Evolutionary conservation across 2,329 filamentous ascomycete genomes (phyloP).

Genomic region (Didymellaceae sp.): DNA sequence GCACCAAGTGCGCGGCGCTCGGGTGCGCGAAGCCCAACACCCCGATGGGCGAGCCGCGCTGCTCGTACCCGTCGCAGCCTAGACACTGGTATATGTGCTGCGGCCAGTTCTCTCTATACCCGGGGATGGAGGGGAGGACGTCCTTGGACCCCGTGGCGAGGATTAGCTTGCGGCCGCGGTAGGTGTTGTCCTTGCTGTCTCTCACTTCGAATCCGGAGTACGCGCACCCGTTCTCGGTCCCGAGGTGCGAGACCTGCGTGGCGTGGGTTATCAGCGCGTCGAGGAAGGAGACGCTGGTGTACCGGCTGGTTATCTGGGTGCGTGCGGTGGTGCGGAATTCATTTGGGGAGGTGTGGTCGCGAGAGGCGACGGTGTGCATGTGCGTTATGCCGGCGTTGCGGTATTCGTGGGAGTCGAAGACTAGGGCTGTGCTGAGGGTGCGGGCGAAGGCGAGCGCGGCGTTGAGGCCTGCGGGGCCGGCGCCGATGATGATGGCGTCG

Average conservation of each 20-base stretch:
- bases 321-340: conserved; percentile 42
- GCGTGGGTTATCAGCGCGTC: conserved; percentile 29
- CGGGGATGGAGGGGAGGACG: conserved; percentile 57
- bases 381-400: conserved; percentile 52
- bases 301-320: conserved; percentile 46
- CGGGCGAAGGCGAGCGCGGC: conserved; percentile 50
- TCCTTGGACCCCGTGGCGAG: conserved; percentile 63
- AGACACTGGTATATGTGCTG: conserved; percentile 61
- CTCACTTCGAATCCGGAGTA: conserved; percentile 47
- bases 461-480: conserved; percentile 55
- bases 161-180: conserved; percentile 60
- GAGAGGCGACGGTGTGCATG: conserved; percentile 52
- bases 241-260: too few species aligned
- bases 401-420: conserved; percentile 54
- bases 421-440: conserved; percentile 47
- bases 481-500: conserved; percentile 47
- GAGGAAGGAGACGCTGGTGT: conserved; percentile 47
- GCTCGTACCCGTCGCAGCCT: conserved; percentile 67
- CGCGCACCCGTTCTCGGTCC: conserved; percentile 27
- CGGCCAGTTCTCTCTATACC: conserved; percentile 63
- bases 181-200: conserved; percentile 54
- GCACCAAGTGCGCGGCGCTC: conserved; percentile 29
- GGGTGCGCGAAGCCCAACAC: conserved; percentile 34
- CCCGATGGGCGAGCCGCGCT: conserved; percentile 52
- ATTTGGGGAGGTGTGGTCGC: conserved; percentile 37